Conservation (phyloP, 1,139 yeast species). For the Nakaseomyces sp. region DNA sequence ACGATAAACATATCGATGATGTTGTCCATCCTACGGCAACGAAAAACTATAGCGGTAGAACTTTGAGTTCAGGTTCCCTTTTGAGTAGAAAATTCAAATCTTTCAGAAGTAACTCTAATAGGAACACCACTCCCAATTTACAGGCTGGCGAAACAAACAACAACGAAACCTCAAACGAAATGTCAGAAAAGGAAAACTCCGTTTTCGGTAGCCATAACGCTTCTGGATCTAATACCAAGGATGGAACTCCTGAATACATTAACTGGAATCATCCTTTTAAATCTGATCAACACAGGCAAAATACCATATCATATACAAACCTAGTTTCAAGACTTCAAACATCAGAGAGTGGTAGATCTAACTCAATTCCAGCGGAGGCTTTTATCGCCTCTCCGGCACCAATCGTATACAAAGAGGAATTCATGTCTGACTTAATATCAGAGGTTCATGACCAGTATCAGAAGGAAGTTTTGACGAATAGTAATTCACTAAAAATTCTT, state of each 20-base stretch:
- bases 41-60: constrained; percentile 13
- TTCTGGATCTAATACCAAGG: constrained; percentile 6
- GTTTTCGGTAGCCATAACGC: constrained; percentile 8
- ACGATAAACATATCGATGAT: constrained; percentile 4
- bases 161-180: background rate
- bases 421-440: constrained; percentile 21
- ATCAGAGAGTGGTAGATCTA: constrained; percentile 8
- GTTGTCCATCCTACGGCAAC: constrained; percentile 6
- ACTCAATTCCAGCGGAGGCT: constrained; percentile 7
- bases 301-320: constrained; percentile 3
- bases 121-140: background rate
- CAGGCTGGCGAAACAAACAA: background rate
- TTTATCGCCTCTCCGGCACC: constrained; percentile 1
- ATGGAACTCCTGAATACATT: constrained; percentile 1
- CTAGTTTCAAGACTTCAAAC: constrained; percentile 9
- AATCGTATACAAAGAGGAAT: constrained; percentile 11
- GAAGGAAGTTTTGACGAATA: constrained; percentile 16
- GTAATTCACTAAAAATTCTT: constrained; percentile 23
- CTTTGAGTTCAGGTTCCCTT: constrained; percentile 25
- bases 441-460: constrained; percentile 21
- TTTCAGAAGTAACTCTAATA: constrained; percentile 15
- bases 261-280: constrained; percentile 7
- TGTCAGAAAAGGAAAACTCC: constrained; percentile 7
- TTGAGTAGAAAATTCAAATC: constrained; percentile 23
- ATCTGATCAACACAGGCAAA: background rate